Percentiles rank a stretch among this genome's conserved stretches.
Conservation (phyloP, 202 grass and related monocot genomes). For the Carex arenaria region DNA sequence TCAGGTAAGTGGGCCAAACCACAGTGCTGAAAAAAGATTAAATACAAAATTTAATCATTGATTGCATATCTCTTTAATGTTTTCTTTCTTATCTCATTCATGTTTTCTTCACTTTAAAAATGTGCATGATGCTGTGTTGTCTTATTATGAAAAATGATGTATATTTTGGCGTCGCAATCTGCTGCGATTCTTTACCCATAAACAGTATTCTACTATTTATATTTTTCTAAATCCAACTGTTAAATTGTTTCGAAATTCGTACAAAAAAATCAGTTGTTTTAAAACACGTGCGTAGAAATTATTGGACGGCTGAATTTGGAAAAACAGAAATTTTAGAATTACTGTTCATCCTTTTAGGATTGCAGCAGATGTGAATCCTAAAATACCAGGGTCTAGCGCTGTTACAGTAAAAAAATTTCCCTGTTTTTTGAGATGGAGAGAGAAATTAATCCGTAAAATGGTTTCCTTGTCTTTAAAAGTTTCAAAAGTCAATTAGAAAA, state of each 20-base stretch:
- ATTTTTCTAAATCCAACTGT: too few species aligned
- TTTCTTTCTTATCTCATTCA: not conserved
- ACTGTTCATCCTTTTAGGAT: too few species aligned
- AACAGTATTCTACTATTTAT: too few species aligned
- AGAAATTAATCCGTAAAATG: not conserved
- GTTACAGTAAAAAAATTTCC: not conserved
- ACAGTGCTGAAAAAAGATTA: slow-evolving; percentile 10
- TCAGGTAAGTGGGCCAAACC: not conserved
- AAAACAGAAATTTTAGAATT: too few species aligned
- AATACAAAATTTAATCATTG: slow-evolving; percentile 20
- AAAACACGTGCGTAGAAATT: too few species aligned
- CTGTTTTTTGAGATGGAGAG: not conserved
- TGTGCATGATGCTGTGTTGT: not conserved
- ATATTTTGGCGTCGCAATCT: too few species aligned
- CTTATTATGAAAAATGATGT: not conserved
- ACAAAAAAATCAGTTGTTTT: too few species aligned
- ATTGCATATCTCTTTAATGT: slow-evolving; percentile 2
- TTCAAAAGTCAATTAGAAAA: not conserved
- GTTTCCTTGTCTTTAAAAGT: not conserved
- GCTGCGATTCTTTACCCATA: too few species aligned
- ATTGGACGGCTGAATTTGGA: too few species aligned
- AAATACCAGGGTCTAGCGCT: not conserved
- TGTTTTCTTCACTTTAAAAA: not conserved
- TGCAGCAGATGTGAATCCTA: too few species aligned
- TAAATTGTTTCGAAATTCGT: too few species aligned